phyloP scores from a whole-genome alignment of 164 flowering plant genomes.

The Pachysandra terminalis region DNA sequence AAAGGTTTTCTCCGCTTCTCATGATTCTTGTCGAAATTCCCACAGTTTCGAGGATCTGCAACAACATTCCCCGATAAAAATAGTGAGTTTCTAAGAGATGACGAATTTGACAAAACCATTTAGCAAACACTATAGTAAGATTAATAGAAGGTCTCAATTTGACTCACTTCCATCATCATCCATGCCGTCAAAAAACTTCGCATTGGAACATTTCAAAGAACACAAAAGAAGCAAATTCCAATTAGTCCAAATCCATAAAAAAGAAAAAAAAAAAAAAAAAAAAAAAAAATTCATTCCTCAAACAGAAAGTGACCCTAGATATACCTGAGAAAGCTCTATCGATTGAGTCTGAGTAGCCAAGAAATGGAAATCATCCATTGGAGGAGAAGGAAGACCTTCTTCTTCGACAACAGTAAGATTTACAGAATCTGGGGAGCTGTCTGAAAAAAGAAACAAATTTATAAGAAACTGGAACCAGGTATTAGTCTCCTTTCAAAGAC shows the following conservation, averaged over 20 bases:
- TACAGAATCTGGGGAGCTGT: constrained; percentile 71
- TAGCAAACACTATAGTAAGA: constrained; percentile 15
- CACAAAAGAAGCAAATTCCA: constrained; percentile 14
- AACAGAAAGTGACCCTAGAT: neutral
- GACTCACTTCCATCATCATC: constrained; percentile 98
- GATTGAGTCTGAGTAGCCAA: constrained; percentile 47
- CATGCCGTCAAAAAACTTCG: constrained; percentile 92
- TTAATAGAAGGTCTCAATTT: constrained; percentile 10
- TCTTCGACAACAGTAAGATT: constrained; percentile 71
- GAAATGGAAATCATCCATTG: constrained; percentile 75
- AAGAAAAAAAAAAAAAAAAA: neutral
- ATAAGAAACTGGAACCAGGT: neutral
- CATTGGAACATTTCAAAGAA: constrained; percentile 3
- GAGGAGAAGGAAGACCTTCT: constrained; percentile 95
- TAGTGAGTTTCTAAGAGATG: constrained; percentile 17
- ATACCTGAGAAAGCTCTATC: constrained; percentile 76
- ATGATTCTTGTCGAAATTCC: constrained; percentile 47
- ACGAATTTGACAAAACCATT: constrained; percentile 30
- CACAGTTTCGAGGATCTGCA: constrained; percentile 65
- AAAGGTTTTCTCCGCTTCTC: constrained; percentile 40
- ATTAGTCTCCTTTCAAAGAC: neutral
- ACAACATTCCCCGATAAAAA: constrained; percentile 29
- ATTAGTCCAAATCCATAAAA: constrained; percentile 21
- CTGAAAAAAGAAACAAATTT: constrained; percentile 19
- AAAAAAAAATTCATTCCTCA: neutral